These are phyloP conservation scores for Urochloa ruziziensis DNA, from an alignment of 176 grass and related monocot genomes.

Conservation along the genomic window DNA sequence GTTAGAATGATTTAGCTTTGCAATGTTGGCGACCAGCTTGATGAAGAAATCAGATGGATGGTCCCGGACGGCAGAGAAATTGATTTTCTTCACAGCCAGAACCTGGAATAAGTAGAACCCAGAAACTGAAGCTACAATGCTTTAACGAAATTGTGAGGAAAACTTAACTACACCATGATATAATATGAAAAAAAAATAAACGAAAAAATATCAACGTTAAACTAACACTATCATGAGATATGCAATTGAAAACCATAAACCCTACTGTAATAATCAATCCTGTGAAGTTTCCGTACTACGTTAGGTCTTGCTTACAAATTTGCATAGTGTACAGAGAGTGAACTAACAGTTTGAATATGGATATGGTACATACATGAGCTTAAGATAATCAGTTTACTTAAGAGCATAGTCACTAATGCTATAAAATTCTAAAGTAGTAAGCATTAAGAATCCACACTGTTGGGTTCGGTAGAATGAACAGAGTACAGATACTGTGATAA, in stretches of 20 bases:
- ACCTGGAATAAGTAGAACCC: constrained; percentile 40
- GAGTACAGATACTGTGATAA: neutral
- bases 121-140: neutral
- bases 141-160: neutral
- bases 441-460: neutral
- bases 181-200: neutral
- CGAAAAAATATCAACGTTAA: neutral
- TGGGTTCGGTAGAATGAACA: neutral
- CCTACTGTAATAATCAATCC: neutral
- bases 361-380: neutral
- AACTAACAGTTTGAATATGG: neutral
- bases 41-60: constrained; percentile 61
- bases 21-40: constrained; percentile 59
- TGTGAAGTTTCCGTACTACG: neutral
- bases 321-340: neutral
- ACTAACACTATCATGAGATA: neutral
- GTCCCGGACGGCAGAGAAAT: constrained; percentile 48
- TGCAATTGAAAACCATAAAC: neutral
- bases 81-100: constrained; percentile 88
- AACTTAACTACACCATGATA: neutral
- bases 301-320: neutral
- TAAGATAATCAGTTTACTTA: neutral
- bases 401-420: neutral
- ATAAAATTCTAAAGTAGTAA: neutral
- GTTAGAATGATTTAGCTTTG: constrained; percentile 77